Evolutionary conservation across 2,329 filamentous ascomycete species (phyloP).

Genomic region (Penicillium sp.): DNA sequence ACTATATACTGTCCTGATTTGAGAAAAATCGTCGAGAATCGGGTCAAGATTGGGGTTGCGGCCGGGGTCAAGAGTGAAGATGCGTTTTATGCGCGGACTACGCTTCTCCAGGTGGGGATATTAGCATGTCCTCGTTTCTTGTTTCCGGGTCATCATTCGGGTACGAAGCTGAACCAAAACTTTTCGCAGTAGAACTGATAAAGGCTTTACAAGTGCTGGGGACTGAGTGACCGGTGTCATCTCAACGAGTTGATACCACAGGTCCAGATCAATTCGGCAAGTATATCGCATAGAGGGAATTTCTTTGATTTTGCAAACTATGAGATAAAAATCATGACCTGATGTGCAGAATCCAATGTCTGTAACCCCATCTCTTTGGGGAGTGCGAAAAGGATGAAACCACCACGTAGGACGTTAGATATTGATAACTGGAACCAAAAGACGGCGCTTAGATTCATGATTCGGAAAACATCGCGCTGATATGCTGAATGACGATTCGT

Average conservation of each 20-base stretch:
- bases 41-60: not conserved
- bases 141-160: not conserved
- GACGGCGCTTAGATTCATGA: slow-evolving; percentile 23
- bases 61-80: not conserved
- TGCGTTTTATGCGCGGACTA: not conserved
- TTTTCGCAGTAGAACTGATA: not conserved
- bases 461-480: slow-evolving; percentile 31
- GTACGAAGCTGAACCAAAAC: not conserved
- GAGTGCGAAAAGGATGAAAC: not conserved
- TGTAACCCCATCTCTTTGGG: not conserved
- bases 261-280: not conserved
- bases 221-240: not conserved
- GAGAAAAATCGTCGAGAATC: not conserved
- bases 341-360: slow-evolving; percentile 14
- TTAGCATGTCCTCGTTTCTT: not conserved
- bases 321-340: slow-evolving; percentile 19
- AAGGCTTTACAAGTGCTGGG: not conserved
- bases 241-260: not conserved
- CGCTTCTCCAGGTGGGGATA: not conserved
- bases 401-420: slow-evolving; percentile 19
- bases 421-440: slow-evolving; percentile 28
- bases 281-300: not conserved
- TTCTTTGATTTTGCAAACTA: slow-evolving; percentile 8
- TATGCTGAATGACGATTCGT: slow-evolving; percentile 36
- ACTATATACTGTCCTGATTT: not conserved